These are phyloP conservation scores for Aegilops tauschii DNA, from an alignment of 176 grass and related monocot species.

Conservation along the genomic window DNA sequence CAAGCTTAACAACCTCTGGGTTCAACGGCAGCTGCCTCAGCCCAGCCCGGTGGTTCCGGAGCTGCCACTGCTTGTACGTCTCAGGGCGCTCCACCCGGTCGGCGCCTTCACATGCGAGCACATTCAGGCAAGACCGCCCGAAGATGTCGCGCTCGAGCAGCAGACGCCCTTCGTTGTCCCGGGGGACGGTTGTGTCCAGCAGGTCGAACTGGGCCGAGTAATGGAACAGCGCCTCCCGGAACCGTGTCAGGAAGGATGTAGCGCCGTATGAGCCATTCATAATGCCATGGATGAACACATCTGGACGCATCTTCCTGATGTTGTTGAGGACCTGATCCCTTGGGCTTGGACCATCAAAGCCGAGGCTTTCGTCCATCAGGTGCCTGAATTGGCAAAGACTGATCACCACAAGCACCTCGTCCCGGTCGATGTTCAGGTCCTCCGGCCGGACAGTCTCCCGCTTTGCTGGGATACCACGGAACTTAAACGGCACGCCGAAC, in stretches of 20 bases:
- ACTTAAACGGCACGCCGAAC: slow-evolving; percentile 32
- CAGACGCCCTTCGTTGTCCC: slow-evolving; percentile 3
- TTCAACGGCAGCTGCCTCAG: slow-evolving; percentile 29
- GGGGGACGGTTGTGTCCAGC: background rate
- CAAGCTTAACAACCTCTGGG: slow-evolving; percentile 22
- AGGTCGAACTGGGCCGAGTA: slow-evolving; percentile 17
- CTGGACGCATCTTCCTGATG: slow-evolving; percentile 35
- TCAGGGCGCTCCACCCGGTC: slow-evolving; percentile 49
- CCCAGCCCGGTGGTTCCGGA: slow-evolving; percentile 29
- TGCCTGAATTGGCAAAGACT: slow-evolving; percentile 13
- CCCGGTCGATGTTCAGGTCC: slow-evolving; percentile 9
- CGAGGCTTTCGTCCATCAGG: slow-evolving; percentile 21
- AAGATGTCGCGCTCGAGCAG: slow-evolving; percentile 22
- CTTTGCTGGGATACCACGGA: slow-evolving; percentile 11
- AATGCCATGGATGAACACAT: slow-evolving; percentile 46
- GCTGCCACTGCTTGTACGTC: slow-evolving; percentile 42
- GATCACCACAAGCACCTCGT: slow-evolving; percentile 37
- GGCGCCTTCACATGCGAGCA: slow-evolving; percentile 35
- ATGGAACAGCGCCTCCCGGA: slow-evolving; percentile 23
- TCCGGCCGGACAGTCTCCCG: slow-evolving; percentile 6
- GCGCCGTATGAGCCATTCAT: slow-evolving; percentile 24
- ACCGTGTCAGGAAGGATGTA: slow-evolving; percentile 25
- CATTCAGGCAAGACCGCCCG: slow-evolving; percentile 4
- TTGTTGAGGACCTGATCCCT: slow-evolving; percentile 31
- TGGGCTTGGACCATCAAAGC: slow-evolving; percentile 4